phyloP scores from a whole-genome alignment of 352 stramenopile species.

The Thraustochytrium sp. region DNA sequence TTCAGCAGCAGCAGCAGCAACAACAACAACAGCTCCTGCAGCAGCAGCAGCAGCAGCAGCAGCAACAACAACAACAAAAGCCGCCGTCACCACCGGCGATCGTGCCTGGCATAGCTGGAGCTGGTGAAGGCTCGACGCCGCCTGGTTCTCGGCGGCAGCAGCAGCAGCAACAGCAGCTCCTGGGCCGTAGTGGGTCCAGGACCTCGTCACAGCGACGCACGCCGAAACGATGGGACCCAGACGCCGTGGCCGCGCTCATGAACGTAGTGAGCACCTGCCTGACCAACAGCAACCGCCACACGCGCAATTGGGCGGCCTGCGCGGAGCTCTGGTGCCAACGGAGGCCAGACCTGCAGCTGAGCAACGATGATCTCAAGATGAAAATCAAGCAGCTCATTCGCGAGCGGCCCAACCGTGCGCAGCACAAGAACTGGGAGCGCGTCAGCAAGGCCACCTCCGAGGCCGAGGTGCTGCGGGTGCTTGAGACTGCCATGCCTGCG shows the following conservation, averaged over 20 bases:
- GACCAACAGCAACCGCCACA: constrained; percentile 5
- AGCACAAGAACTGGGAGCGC: constrained; percentile 8
- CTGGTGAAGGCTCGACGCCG: no score
- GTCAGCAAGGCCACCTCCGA: background rate
- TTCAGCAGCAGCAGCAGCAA: background rate
- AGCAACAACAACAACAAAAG: background rate
- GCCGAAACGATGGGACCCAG: background rate
- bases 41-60: background rate
- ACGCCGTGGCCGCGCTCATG: background rate
- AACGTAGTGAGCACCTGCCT: background rate
- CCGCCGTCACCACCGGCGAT: background rate
- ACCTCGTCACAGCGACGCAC: no score
- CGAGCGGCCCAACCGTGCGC: background rate
- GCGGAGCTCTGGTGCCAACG: background rate
- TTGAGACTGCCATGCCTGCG: background rate
- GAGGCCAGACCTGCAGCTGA: background rate
- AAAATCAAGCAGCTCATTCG: constrained; percentile 10
- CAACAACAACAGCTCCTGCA: background rate
- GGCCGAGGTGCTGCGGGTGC: background rate
- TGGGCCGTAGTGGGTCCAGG: no score
- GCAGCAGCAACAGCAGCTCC: no score
- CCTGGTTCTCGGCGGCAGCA: no score
- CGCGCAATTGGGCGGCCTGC: background rate
- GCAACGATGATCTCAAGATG: constrained; percentile 28
- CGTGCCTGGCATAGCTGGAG: background rate